Conservation (phyloP, 2,329 filamentous ascomycete genomes). For the Claviceps purpurea region DNA sequence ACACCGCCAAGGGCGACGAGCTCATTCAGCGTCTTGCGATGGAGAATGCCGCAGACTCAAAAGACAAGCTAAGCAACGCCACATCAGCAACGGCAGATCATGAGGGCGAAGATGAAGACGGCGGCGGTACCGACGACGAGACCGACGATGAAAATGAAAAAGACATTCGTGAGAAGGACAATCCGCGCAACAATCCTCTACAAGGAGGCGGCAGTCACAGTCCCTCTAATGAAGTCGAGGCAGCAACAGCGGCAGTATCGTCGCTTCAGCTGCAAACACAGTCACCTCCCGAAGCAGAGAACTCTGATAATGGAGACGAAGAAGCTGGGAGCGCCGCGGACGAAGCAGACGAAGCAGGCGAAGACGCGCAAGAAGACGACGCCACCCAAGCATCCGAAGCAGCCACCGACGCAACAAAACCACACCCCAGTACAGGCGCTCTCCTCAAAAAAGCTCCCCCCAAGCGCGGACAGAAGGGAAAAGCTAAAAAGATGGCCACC, state of each 20-base stretch:
- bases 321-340: neutral
- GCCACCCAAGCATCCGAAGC: conserved; percentile 10
- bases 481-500: conserved; percentile 72
- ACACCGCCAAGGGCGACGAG: conserved; percentile 9
- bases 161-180: conserved; percentile 10
- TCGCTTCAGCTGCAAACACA: conserved; percentile 13
- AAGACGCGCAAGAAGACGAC: conserved; percentile 6
- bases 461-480: conserved; percentile 66
- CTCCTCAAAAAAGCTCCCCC: conserved; percentile 27
- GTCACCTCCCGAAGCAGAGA: neutral
- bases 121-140: conserved; percentile 15
- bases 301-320: neutral
- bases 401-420: conserved; percentile 3
- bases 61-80: conserved; percentile 4
- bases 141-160: conserved; percentile 12
- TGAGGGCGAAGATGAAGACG: conserved; percentile 12
- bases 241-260: conserved; percentile 13
- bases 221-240: conserved; percentile 15
- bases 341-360: conserved; percentile 6
- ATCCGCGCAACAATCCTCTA: conserved; percentile 24
- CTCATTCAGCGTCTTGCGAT: conserved; percentile 5
- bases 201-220: conserved; percentile 15
- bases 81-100: conserved; percentile 15
- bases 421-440: neutral
- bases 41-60: conserved; percentile 8